Percentiles rank a stretch among this genome's conserved stretches.
phyloP scores from a whole-genome alignment of 495 filamentous ascomycete species.

The Apodospora peruviana region DNA sequence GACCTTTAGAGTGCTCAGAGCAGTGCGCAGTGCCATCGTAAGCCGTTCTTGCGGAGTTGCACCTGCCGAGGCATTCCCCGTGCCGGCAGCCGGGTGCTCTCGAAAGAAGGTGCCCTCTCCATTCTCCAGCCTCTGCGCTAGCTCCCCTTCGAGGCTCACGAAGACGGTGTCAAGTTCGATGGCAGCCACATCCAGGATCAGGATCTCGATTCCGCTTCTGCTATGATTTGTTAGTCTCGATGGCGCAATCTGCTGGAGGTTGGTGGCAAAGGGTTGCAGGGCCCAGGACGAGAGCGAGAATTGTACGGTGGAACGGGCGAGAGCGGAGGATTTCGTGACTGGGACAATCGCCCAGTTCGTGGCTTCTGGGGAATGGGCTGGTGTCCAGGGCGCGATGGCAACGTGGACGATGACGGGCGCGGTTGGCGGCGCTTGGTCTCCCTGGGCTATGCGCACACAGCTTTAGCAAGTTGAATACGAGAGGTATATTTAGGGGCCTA shows the following conservation, averaged over 20 bases:
- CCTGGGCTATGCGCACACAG: slow-evolving; percentile 7
- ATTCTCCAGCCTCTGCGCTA: slow-evolving; percentile 50
- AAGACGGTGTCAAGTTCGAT: slow-evolving; percentile 76
- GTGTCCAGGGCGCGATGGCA: slow-evolving; percentile 77
- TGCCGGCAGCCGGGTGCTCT: slow-evolving; percentile 36
- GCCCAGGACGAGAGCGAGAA: slow-evolving; percentile 78
- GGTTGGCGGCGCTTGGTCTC: slow-evolving; percentile 21
- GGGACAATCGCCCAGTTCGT: slow-evolving; percentile 81
- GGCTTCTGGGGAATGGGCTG: slow-evolving; percentile 56
- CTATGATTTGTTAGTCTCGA: slow-evolving; percentile 58
- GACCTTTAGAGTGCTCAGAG: slow-evolving; percentile 62
- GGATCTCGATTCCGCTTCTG: slow-evolving; percentile 66
- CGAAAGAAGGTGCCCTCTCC: slow-evolving; percentile 52
- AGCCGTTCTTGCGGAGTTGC: slow-evolving; percentile 57
- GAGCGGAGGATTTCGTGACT: slow-evolving; percentile 53
- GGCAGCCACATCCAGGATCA: slow-evolving; percentile 73
- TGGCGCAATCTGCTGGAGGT: slow-evolving; percentile 53
- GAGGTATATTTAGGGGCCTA: neutral
- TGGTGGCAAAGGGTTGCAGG: slow-evolving; percentile 67
- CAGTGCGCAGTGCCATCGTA: slow-evolving; percentile 70
- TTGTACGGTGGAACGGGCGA: slow-evolving; percentile 68
- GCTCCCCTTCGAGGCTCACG: slow-evolving; percentile 76
- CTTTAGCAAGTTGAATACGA: slow-evolving; percentile 14
- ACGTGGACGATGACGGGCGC: slow-evolving; percentile 51
- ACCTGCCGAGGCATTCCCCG: slow-evolving; percentile 19